Evolutionary conservation across 305 asterid genomes (phyloP), one percentile per base, ranked within the genome.

Genomic region (Solanum hybrid): DNA sequence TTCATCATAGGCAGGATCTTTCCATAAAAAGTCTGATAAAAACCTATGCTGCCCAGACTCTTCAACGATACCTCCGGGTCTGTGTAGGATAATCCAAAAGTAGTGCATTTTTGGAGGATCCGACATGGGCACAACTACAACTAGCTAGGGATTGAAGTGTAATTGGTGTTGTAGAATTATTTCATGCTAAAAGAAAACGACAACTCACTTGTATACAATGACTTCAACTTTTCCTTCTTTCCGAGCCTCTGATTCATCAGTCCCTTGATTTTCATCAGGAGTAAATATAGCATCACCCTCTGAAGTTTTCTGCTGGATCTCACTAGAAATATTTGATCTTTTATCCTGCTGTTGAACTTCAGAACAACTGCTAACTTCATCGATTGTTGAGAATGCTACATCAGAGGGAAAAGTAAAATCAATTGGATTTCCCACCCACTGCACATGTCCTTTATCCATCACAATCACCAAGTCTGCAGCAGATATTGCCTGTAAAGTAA

Each of bases 181-280:
- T 20, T 51, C n/a, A 20, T 31, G 31, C 31, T 84, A 46, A 51
- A 46, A 28, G 36, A 84, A 24, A 76, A 24, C 37, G 22, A 80
- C 89, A 75, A 89, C 99, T 93, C 93, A 97, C 99, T 94, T 97
- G 96, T 96, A 97, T 24, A 96, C 98, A 84, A 89, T 90, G 33
- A 92, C 90, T 90, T 97, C 99, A 74, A 97, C 99, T 90, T 95
- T 96, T 90, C 99, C 99, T 87, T 96, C 98, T 91, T 97, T 97
- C 91, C 99, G 94, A 51, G 89, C 42, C 94, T 97, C 99, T 79
- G 89, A 95, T 92, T 95, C 98, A 82, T 92, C 74, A 34, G 92
- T 89, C 80, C 91, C 97, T 78, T 93, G 93, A 86, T 91, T 92
- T 90, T 90, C 97, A 51, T 74, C 93, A 14, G 93, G 89, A 90